These are phyloP conservation scores for Bipolaris oryzae DNA, from an alignment of 2,329 filamentous ascomycete species.

Conservation along the genomic window DNA sequence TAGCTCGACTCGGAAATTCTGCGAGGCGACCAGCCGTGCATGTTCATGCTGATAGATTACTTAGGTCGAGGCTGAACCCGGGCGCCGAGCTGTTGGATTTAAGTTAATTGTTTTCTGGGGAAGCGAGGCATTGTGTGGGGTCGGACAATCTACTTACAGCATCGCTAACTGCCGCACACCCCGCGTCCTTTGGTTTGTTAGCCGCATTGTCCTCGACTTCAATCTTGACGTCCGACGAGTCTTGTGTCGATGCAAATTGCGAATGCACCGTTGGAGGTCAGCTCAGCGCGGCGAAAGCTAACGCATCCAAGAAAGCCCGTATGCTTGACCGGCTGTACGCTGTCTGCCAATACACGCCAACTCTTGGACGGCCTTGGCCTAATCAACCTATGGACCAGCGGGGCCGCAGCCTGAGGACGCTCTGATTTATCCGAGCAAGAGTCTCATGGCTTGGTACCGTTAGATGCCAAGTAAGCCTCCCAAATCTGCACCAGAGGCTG, in stretches of 20 bases:
- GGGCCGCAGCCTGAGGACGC: background rate
- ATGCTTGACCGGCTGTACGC: conserved; percentile 1
- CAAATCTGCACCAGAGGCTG: background rate
- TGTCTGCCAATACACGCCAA: background rate
- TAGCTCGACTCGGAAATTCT: background rate
- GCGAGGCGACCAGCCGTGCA: background rate
- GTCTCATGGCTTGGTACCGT: background rate
- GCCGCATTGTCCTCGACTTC: background rate
- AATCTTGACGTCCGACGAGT: background rate
- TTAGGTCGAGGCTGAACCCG: background rate
- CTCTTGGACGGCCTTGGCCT: conserved; percentile 1
- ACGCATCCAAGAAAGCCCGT: background rate
- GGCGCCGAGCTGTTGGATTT: conserved; percentile 4
- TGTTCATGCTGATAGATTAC: background rate
- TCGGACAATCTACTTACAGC: background rate
- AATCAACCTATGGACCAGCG: background rate
- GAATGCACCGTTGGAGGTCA: background rate
- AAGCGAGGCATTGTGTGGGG: background rate
- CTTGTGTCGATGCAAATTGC: background rate
- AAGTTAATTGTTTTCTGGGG: background rate
- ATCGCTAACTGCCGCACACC: conserved; percentile 2
- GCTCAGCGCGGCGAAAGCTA: background rate
- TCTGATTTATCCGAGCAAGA: conserved; percentile 4
- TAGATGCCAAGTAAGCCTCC: background rate
- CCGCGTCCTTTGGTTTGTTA: background rate